Evolutionary conservation across 495 filamentous ascomycete species (phyloP).

Genomic region (Hypoxylon lienhwacheense): DNA sequence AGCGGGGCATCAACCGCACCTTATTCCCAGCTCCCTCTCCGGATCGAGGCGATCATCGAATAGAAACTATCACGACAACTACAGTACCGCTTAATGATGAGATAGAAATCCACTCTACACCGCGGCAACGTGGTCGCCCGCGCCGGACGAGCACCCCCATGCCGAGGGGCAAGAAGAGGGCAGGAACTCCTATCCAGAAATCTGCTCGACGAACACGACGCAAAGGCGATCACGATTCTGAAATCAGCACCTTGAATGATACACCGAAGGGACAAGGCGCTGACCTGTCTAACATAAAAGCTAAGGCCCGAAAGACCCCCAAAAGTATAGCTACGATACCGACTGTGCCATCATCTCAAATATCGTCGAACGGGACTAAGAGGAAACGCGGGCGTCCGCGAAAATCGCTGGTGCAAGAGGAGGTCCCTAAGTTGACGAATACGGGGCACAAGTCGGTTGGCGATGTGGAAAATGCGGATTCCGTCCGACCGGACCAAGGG

Average conservation of each 20-base stretch:
- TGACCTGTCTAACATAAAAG: conserved; percentile 38
- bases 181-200: conserved; percentile 43
- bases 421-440: conserved; percentile 31
- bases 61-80: conserved; percentile 37
- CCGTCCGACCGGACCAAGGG: neutral
- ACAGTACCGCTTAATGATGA: conserved; percentile 56
- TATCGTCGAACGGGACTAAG: conserved; percentile 22
- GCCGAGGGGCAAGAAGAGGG: conserved; percentile 46
- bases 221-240: conserved; percentile 29
- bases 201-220: conserved; percentile 24
- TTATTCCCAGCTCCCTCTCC: conserved; percentile 47
- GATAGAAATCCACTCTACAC: conserved; percentile 46
- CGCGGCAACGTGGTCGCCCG: conserved; percentile 42
- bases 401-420: conserved; percentile 32
- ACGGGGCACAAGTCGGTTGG: neutral
- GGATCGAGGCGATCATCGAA: conserved; percentile 31
- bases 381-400: conserved; percentile 38
- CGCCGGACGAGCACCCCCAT: conserved; percentile 43
- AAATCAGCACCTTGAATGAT: conserved; percentile 16
- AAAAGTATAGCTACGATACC: conserved; percentile 11
- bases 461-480: conserved; percentile 10
- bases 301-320: conserved; percentile 34
- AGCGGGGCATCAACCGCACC: conserved; percentile 39
- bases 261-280: conserved; percentile 7
- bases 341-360: conserved; percentile 33